Conservation (phyloP, 805 yeast genomes). For the Metschnikowia orientalis region DNA sequence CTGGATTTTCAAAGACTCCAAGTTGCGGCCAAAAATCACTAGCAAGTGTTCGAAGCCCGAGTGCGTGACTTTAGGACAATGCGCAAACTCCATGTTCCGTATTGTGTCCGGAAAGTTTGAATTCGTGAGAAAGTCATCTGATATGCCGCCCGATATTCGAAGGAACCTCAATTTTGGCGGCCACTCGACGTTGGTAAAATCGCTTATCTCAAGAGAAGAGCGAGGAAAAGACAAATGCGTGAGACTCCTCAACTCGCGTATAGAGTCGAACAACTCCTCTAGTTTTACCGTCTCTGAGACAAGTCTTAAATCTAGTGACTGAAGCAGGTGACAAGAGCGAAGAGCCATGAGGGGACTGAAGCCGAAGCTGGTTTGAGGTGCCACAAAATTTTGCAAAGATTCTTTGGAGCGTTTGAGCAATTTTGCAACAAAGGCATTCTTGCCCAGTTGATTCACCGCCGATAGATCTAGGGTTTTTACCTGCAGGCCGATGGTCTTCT, state of each 20-base stretch:
- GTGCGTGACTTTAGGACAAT: constrained; percentile 76
- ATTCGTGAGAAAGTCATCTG: constrained; percentile 68
- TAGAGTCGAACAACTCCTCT: constrained; percentile 71
- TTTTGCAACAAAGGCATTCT: constrained; percentile 84
- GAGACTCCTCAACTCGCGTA: constrained; percentile 54
- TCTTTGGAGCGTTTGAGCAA: constrained; percentile 71
- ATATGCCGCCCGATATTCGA: constrained; percentile 83
- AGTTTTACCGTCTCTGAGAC: constrained; percentile 90
- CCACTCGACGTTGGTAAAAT: constrained; percentile 58
- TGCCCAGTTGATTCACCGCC: constrained; percentile 82
- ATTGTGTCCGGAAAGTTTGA: constrained; percentile 73
- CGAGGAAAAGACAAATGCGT: constrained; percentile 85
- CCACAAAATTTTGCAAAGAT: constrained; percentile 64
- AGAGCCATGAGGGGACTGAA: constrained; percentile 82
- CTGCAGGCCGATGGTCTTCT: constrained; percentile 49
- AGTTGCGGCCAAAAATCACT: constrained; percentile 58
- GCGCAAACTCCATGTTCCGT: constrained; percentile 70
- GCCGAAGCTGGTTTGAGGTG: constrained; percentile 96
- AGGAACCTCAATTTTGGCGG: constrained; percentile 70
- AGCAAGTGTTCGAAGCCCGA: constrained; percentile 60
- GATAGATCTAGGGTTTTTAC: constrained; percentile 72
- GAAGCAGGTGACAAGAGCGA: constrained; percentile 60
- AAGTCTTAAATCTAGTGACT: constrained; percentile 68
- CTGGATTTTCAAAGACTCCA: constrained; percentile 60
- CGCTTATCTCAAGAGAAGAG: constrained; percentile 69